These are phyloP conservation scores for Anisogramma anomala DNA, from an alignment of 2,329 filamentous ascomycete species.

Conservation along the genomic window DNA sequence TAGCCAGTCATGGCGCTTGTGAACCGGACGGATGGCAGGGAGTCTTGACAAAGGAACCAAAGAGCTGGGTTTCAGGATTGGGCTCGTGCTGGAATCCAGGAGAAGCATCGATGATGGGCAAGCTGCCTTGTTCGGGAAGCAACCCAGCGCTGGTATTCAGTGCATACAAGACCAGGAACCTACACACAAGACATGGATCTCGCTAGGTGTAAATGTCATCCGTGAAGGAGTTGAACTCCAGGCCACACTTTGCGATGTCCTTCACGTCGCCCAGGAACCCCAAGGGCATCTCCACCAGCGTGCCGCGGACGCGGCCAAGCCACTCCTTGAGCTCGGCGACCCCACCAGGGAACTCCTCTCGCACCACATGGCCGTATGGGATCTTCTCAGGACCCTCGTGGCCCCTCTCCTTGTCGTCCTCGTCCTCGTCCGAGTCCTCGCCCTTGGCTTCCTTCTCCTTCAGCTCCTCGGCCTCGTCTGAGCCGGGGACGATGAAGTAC, in stretches of 20 bases:
- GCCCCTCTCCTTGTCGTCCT: constrained; percentile 34
- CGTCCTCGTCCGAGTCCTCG: constrained; percentile 31
- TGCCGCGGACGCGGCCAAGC: constrained; percentile 55
- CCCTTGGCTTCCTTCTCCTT: constrained; percentile 34
- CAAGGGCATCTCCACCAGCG: constrained; percentile 80
- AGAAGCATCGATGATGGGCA: too few relatives aligned
- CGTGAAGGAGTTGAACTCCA: constrained; percentile 61
- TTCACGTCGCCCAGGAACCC: constrained; percentile 70
- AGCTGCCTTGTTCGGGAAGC: too few relatives aligned
- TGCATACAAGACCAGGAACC: too few relatives aligned
- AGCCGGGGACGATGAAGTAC: constrained; percentile 50
- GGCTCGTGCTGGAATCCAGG: too few relatives aligned
- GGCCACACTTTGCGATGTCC: constrained; percentile 74
- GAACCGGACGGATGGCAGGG: too few relatives aligned
- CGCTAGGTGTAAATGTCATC: constrained; percentile 60
- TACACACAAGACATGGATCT: too few relatives aligned
- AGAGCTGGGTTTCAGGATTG: too few relatives aligned
- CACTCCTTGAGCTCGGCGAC: constrained; percentile 61
- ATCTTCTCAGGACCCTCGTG: constrained; percentile 49
- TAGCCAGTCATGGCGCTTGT: too few relatives aligned
- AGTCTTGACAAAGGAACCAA: too few relatives aligned
- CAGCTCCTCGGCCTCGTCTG: constrained; percentile 27
- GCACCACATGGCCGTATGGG: constrained; percentile 78
- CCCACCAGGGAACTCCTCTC: constrained; percentile 64
- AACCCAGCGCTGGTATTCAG: too few relatives aligned